Percentiles rank a stretch among this genome's conserved stretches.
Conservation (phyloP, 2,329 filamentous ascomycete genomes). For the Fusarium tuaranense region DNA sequence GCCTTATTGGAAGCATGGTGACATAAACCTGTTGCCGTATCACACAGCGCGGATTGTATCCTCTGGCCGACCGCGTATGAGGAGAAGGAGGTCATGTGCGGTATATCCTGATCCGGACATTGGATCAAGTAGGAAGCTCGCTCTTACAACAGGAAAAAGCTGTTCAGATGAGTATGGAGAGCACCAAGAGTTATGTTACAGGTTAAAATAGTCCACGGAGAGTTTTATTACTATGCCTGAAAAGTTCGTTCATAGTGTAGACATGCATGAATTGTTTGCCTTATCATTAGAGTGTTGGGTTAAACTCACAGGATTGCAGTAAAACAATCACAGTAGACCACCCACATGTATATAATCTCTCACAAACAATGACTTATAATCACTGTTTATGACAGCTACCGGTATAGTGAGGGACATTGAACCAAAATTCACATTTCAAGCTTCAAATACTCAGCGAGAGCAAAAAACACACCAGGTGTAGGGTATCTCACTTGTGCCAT, state of each 20-base stretch:
- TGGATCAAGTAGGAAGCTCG: not conserved
- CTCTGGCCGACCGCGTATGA: not conserved
- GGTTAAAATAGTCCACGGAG: not conserved
- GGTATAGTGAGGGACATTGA: accelerated
- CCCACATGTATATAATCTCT: too few relatives aligned
- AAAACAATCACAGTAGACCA: too few relatives aligned
- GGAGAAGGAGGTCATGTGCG: not conserved
- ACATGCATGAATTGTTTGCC: too few relatives aligned
- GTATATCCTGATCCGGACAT: not conserved
- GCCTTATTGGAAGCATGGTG: too few relatives aligned
- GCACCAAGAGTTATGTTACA: not conserved
- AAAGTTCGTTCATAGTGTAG: too few relatives aligned
- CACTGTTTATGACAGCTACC: not conserved
- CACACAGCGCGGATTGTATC: not conserved
- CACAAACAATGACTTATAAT: not conserved
- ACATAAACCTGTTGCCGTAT: not conserved
- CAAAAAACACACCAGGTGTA: not conserved
- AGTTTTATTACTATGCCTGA: too few relatives aligned
- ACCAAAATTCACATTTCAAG: not conserved
- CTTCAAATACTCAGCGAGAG: not conserved
- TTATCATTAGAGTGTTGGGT: too few relatives aligned
- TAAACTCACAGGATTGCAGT: too few relatives aligned
- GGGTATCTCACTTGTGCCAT: not conserved
- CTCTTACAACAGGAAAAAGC: not conserved
- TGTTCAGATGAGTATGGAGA: not conserved